Conservation (phyloP, 305 asterid genomes). For the Solanum aculeatissimum region DNA sequence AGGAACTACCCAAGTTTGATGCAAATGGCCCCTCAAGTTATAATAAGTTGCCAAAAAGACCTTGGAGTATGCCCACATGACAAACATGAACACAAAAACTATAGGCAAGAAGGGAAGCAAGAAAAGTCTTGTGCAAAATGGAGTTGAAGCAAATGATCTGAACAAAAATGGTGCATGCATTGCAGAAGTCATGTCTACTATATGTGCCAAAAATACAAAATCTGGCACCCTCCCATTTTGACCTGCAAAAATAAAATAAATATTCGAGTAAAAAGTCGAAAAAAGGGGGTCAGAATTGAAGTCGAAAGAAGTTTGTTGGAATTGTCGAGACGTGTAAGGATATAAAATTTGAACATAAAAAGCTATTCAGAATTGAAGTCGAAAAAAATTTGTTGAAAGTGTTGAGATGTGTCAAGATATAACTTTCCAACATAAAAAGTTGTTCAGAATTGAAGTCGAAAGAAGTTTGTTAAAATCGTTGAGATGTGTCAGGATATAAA, state of each 20-base stretch:
- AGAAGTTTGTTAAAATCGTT: no score
- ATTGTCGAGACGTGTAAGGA: neutral
- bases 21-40: constrained; percentile 51
- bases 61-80: constrained; percentile 89
- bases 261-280: neutral
- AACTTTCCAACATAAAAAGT: no score
- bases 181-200: constrained; percentile 69
- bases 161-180: constrained; percentile 54
- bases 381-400: neutral
- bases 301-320: neutral
- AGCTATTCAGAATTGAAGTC: neutral
- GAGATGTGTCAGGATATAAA: no score
- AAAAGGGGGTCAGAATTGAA: neutral
- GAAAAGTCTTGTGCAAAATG: constrained; percentile 45
- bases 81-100: constrained; percentile 36
- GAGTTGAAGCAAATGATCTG: constrained; percentile 44
- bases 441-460: no score
- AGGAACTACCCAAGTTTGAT: constrained; percentile 89
- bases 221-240: constrained; percentile 62
- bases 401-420: no score
- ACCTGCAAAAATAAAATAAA: constrained; percentile 15
- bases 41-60: constrained; percentile 59
- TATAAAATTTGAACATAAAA: neutral
- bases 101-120: constrained; percentile 42
- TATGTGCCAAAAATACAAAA: constrained; percentile 86